Percentiles rank a stretch among this genome's conserved stretches.
Conservation (phyloP, 768 basidiomycete genomes). For the Suillus americanus region DNA sequence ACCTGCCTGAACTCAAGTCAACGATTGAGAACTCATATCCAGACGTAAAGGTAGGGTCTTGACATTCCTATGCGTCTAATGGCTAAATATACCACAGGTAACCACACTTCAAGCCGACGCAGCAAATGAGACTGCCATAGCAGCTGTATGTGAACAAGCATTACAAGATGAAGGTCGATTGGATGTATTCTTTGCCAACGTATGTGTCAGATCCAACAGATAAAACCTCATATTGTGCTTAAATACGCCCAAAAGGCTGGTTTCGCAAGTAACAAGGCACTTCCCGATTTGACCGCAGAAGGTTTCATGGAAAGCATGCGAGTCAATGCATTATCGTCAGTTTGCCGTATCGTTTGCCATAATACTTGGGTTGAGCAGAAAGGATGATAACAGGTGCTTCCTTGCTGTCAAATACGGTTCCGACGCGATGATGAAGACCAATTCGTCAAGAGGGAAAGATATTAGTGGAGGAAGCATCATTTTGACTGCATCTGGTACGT, state of each 20-base stretch:
- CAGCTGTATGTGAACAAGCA: slow-evolving; percentile 66
- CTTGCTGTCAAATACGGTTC: slow-evolving; percentile 87
- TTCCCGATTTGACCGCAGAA: slow-evolving; percentile 60
- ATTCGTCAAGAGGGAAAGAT: slow-evolving; percentile 67
- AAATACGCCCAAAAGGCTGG: slow-evolving; percentile 55
- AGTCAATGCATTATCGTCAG: slow-evolving; percentile 69
- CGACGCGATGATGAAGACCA: slow-evolving; percentile 71
- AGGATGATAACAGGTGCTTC: slow-evolving; percentile 61
- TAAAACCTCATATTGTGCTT: background rate
- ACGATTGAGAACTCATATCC: slow-evolving; percentile 69
- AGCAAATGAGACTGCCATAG: slow-evolving; percentile 71
- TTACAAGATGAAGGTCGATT: slow-evolving; percentile 80
- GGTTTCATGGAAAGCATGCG: slow-evolving; percentile 75
- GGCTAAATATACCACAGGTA: slow-evolving; percentile 48
- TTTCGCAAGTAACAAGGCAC: slow-evolving; percentile 40
- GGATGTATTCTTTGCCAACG: slow-evolving; percentile 96
- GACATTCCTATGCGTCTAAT: background rate
- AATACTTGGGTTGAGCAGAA: slow-evolving; percentile 5
- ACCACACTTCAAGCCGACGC: slow-evolving; percentile 81
- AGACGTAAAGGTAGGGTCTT: slow-evolving; percentile 64
- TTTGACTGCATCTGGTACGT: slow-evolving; percentile 78
- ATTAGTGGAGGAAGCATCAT: slow-evolving; percentile 79
- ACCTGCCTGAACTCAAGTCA: slow-evolving; percentile 69
- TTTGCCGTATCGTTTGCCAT: slow-evolving; percentile 6
- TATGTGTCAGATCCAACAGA: slow-evolving; percentile 32